Evolutionary conservation across 805 yeast genomes (phyloP).

Genomic region (Kodamaea jinghongensis): DNA sequence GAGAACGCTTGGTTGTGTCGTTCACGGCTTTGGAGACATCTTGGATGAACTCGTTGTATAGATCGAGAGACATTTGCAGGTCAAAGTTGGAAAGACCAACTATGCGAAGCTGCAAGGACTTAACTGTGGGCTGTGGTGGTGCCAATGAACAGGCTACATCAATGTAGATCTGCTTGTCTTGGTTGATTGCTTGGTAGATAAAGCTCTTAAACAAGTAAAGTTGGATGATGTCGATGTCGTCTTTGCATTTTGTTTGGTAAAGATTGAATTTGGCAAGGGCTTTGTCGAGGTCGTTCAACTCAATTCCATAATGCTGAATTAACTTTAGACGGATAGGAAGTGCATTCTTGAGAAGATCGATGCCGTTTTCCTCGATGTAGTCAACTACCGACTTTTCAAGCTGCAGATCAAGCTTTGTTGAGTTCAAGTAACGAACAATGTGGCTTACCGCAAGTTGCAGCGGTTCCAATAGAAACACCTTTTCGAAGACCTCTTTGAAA

Average conservation of each 20-base stretch:
- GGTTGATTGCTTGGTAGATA: slow-evolving; percentile 38
- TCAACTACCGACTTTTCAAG: slow-evolving; percentile 13
- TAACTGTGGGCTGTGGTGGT: slow-evolving; percentile 27
- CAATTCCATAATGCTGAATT: slow-evolving; percentile 30
- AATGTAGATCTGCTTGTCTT: slow-evolving; percentile 25
- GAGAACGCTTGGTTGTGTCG: slow-evolving; percentile 32
- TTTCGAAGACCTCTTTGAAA: slow-evolving; percentile 4
- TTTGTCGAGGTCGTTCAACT: slow-evolving; percentile 21
- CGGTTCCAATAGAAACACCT: slow-evolving; percentile 6
- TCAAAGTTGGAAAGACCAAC: slow-evolving; percentile 41
- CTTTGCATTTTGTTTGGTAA: slow-evolving; percentile 37
- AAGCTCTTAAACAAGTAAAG: slow-evolving; percentile 39
- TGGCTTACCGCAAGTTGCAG: slow-evolving; percentile 1
- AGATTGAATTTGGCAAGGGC: slow-evolving; percentile 39
- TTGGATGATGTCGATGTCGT: slow-evolving; percentile 41
- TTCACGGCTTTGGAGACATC: slow-evolving; percentile 31
- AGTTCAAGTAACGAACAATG: slow-evolving; percentile 7
- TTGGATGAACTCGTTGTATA: slow-evolving; percentile 47
- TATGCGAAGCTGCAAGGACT: slow-evolving; percentile 39
- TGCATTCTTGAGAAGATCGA: slow-evolving; percentile 20
- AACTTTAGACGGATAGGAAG: slow-evolving; percentile 30
- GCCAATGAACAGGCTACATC: slow-evolving; percentile 40
- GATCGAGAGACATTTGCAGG: slow-evolving; percentile 35
- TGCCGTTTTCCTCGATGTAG: slow-evolving; percentile 18
- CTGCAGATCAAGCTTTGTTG: neutral